Percentiles rank a stretch among this genome's conserved stretches.
phyloP scores from a whole-genome alignment of 2,329 filamentous ascomycete genomes.

The Zymoseptoria ardabiliae region DNA sequence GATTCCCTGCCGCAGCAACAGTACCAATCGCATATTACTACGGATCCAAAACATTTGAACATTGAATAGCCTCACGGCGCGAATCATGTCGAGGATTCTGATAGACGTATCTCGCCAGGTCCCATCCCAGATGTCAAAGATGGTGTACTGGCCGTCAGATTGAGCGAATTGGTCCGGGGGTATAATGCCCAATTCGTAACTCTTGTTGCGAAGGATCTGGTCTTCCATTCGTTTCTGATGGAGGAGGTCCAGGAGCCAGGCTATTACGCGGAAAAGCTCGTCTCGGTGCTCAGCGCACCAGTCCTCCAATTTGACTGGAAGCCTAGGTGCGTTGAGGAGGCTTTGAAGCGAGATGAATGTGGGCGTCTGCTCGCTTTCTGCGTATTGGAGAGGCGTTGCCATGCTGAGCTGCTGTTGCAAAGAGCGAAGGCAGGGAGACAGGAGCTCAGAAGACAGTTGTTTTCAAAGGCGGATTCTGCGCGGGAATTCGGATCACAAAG shows the following conservation, averaged over 20 bases:
- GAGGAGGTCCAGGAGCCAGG: not conserved
- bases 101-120: not conserved
- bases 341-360: not conserved
- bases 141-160: not conserved
- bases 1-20: not conserved
- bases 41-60: not conserved
- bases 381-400: not conserved
- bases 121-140: not conserved
- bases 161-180: not conserved
- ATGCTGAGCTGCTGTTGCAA: not conserved
- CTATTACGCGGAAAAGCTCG: not conserved
- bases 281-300: not conserved
- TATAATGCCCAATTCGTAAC: not conserved
- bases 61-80: not conserved
- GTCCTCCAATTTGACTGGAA: not conserved
- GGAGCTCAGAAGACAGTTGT: not conserved
- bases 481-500: no score
- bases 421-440: not conserved
- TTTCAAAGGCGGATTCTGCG: no score
- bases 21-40: not conserved
- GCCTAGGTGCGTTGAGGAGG: not conserved
- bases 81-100: not conserved
- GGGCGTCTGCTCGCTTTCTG: not conserved
- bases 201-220: not conserved
- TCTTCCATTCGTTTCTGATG: not conserved